These are phyloP conservation scores for Xylariaceae sp. DNA, from an alignment of 2,329 filamentous ascomycete genomes.

Conservation along the genomic window DNA sequence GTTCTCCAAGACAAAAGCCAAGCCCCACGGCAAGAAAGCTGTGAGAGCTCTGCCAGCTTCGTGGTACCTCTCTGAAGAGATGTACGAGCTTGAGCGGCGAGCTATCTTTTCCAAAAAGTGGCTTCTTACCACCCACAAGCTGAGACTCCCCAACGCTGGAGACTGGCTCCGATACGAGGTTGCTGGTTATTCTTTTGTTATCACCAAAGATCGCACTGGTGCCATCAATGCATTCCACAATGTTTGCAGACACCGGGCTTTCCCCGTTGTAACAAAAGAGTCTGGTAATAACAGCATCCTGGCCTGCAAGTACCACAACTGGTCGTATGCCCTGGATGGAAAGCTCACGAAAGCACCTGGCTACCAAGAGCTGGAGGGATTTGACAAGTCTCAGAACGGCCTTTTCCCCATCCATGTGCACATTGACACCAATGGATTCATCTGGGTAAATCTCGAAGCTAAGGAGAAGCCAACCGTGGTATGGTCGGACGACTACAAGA, in stretches of 20 bases:
- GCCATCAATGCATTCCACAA: conserved; percentile 55
- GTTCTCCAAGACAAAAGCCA: conserved; percentile 4
- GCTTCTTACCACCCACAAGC: conserved; percentile 50
- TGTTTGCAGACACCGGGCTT: conserved; percentile 60
- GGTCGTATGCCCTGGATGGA: conserved; percentile 58
- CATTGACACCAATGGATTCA: conserved; percentile 52
- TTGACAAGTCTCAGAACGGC: conserved; percentile 55
- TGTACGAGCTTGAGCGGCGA: conserved; percentile 56
- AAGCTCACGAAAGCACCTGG: conserved; percentile 59
- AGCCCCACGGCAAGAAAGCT: conserved; percentile 2
- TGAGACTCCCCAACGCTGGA: conserved; percentile 14
- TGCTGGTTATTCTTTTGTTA: conserved; percentile 17
- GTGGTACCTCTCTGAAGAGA: conserved; percentile 52
- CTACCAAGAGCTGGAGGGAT: conserved; percentile 54
- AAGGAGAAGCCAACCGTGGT: conserved; percentile 42
- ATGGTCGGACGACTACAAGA: conserved; percentile 46
- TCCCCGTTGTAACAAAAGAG: conserved; percentile 52
- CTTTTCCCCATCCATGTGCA: conserved; percentile 55
- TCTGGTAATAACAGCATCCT: conserved; percentile 52
- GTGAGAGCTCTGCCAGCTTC: conserved; percentile 41
- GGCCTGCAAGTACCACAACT: conserved; percentile 61
- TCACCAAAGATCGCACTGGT: conserved; percentile 16
- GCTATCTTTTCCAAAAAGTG: conserved; percentile 57
- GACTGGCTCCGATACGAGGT: conserved; percentile 20
- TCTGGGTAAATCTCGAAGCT: conserved; percentile 58